phyloP scores from a whole-genome alignment of 2,329 filamentous ascomycete genomes.

The Biscogniauxia sp. region DNA sequence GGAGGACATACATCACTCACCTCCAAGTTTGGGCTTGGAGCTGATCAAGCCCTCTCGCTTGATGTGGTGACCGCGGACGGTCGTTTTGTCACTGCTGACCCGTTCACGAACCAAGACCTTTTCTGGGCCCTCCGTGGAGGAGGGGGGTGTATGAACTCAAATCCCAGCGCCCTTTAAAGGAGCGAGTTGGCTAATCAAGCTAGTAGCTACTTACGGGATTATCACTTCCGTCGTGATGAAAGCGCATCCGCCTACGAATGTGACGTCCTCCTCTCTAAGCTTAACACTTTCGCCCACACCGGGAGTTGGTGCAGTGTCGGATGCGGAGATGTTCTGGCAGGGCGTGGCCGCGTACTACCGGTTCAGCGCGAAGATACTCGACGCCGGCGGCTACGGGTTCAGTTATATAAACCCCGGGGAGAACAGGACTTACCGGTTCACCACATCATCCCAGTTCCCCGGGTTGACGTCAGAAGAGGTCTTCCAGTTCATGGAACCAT shows the following conservation, averaged over 20 bases:
- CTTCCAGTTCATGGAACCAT: conserved; percentile 32
- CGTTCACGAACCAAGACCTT: conserved; percentile 46
- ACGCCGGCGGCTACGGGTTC: conserved; percentile 37
- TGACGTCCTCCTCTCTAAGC: conserved; percentile 21
- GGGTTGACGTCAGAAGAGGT: conserved; percentile 20
- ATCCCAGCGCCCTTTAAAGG: neutral
- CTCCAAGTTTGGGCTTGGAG: conserved; percentile 47
- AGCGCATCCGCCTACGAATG: conserved; percentile 25
- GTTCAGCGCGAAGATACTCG: conserved; percentile 33
- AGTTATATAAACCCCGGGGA: conserved; percentile 33
- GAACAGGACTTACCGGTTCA: conserved; percentile 31
- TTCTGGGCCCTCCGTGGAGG: conserved; percentile 56
- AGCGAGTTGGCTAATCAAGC: neutral
- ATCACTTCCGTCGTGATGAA: conserved; percentile 33
- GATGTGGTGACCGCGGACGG: conserved; percentile 49
- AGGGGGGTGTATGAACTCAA: conserved; percentile 39
- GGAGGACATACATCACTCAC: conserved; percentile 49
- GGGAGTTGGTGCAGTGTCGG: conserved; percentile 8
- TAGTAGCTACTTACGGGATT: conserved; percentile 29
- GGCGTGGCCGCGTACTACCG: conserved; percentile 34
- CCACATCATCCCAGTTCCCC: conserved; percentile 34
- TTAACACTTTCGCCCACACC: conserved; percentile 16
- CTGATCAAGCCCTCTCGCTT: conserved; percentile 50
- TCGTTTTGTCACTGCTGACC: conserved; percentile 42
- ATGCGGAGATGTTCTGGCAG: conserved; percentile 30